These are phyloP conservation scores for Thuidium tamariscinum DNA, from an alignment of 225 moss, liverwort and hornwort species.

Conservation along the genomic window DNA sequence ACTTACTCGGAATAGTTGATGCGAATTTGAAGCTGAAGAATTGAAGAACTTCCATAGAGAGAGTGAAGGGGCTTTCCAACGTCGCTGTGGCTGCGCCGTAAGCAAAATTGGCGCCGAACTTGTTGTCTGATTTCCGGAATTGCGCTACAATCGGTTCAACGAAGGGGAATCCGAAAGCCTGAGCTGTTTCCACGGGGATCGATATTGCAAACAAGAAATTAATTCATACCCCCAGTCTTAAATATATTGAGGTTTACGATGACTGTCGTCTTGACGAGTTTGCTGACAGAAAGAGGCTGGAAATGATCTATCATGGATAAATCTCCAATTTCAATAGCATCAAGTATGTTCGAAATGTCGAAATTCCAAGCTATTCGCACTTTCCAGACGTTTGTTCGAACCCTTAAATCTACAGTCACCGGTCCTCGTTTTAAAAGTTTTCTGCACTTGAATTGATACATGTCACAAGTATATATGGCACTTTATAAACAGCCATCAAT, in stretches of 20 bases:
- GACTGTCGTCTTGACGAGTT: background rate
- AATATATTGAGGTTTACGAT: background rate
- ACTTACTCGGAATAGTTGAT: constrained; percentile 1
- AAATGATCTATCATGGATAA: background rate
- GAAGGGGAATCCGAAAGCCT: constrained; percentile 18
- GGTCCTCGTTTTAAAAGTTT: background rate
- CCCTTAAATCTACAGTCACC: background rate
- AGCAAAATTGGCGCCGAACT: constrained; percentile 22
- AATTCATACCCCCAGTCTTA: background rate
- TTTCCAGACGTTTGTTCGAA: background rate
- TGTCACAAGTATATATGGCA: background rate
- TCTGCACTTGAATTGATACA: background rate
- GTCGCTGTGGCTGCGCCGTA: constrained; percentile 15
- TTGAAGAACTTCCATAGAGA: background rate
- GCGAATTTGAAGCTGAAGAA: background rate
- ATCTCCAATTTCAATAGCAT: background rate
- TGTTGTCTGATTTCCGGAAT: background rate
- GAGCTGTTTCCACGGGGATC: background rate
- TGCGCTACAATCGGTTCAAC: background rate
- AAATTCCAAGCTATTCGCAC: background rate
- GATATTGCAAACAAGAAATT: background rate
- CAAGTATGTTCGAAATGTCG: background rate
- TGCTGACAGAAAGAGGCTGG: background rate
- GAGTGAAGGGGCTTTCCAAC: background rate
- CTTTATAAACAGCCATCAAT: background rate